Evolutionary conservation across 345 rosid species (phyloP).

Genomic region (Eucalyptus paniculata): DNA sequence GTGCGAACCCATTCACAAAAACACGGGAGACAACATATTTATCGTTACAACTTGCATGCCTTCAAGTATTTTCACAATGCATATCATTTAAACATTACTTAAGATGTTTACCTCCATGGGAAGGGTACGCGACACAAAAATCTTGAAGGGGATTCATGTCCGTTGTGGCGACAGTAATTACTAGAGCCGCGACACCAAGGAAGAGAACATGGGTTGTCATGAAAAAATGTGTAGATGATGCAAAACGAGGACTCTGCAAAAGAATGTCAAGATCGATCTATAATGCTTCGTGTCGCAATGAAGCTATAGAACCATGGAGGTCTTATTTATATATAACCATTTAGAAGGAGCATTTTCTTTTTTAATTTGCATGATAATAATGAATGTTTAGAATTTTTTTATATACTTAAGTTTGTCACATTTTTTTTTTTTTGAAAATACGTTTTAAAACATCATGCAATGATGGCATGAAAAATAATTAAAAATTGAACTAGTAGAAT

Average conservation of each 20-base stretch:
- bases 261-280: neutral
- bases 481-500: too few species aligned
- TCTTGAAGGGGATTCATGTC: conserved; percentile 2
- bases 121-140: neutral
- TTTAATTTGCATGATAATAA: too few species aligned
- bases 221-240: neutral
- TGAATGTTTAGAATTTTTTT: too few species aligned
- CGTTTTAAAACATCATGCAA: too few species aligned
- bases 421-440: too few species aligned
- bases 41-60: neutral
- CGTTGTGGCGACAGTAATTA: neutral
- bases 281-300: neutral
- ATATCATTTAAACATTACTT: neutral
- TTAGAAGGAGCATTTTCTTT: neutral
- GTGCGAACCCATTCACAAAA: neutral
- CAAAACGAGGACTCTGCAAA: neutral
- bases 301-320: neutral
- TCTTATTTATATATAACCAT: neutral
- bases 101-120: neutral
- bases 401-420: too few species aligned
- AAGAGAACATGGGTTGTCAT: neutral
- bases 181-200: neutral
- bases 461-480: too few species aligned
- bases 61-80: neutral
- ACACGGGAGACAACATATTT: neutral